These are phyloP conservation scores for Teratosphaeria pseudoeucalypti DNA, from an alignment of 2,329 filamentous ascomycete species.

Conservation along the genomic window DNA sequence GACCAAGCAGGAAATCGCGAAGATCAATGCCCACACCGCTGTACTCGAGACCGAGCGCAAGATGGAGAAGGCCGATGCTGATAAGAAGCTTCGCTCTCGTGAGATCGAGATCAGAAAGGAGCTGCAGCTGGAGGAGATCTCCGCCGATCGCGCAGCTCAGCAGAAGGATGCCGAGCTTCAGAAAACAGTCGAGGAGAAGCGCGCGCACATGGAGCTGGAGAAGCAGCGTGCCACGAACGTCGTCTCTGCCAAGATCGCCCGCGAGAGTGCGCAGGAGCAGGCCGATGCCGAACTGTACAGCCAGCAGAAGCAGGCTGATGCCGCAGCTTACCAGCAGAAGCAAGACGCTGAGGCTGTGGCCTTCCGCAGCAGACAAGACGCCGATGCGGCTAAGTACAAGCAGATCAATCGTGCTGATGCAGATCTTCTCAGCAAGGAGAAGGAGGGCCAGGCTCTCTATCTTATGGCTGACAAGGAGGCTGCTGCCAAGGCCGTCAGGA, in stretches of 20 bases:
- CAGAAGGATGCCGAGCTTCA: slow-evolving; percentile 70
- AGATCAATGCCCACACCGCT: slow-evolving; percentile 77
- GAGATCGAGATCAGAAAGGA: slow-evolving; percentile 64
- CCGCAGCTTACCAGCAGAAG: slow-evolving; percentile 48
- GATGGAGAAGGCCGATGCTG: slow-evolving; percentile 65
- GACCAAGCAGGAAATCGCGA: slow-evolving; percentile 76
- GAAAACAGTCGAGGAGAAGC: slow-evolving; percentile 65
- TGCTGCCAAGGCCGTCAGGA: slow-evolving; percentile 46
- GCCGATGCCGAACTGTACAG: slow-evolving; percentile 48
- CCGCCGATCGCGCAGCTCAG: slow-evolving; percentile 63
- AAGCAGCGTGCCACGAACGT: slow-evolving; percentile 67
- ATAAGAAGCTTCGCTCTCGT: slow-evolving; percentile 62
- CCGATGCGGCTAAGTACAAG: slow-evolving; percentile 29
- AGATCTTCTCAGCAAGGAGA: slow-evolving; percentile 8
- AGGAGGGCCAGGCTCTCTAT: slow-evolving; percentile 25
- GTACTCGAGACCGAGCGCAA: slow-evolving; percentile 78
- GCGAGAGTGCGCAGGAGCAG: slow-evolving; percentile 56
- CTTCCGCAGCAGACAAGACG: slow-evolving; percentile 30
- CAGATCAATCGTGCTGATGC: slow-evolving; percentile 22
- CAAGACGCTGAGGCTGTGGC: slow-evolving; percentile 47
- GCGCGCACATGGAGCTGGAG: slow-evolving; percentile 70
- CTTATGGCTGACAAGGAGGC: slow-evolving; percentile 42
- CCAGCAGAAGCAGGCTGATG: slow-evolving; percentile 42
- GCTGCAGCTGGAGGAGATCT: slow-evolving; percentile 65
- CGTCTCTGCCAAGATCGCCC: slow-evolving; percentile 60